phyloP scores from a whole-genome alignment of 2,329 filamentous ascomycete genomes.

The Aaosphaeria arxii region DNA sequence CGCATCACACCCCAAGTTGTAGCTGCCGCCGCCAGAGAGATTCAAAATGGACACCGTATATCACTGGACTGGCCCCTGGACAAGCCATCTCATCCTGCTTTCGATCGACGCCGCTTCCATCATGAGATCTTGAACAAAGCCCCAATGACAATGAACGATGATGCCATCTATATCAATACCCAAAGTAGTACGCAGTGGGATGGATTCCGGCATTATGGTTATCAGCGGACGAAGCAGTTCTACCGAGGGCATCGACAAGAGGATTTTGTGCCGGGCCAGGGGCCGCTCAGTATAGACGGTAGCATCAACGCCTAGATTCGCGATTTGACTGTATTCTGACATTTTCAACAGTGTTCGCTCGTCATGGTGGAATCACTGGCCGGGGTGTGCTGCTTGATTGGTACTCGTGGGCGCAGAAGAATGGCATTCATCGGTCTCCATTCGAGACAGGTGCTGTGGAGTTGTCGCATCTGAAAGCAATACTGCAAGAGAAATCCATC shows the following conservation, averaged over 20 bases:
- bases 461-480: constrained; percentile 21
- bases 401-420: constrained; percentile 8
- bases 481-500: constrained; percentile 34
- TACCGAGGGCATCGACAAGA: constrained; percentile 38
- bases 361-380: constrained; percentile 26
- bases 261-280: neutral
- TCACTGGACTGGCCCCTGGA: constrained; percentile 42
- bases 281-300: constrained; percentile 30
- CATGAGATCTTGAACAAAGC: constrained; percentile 25
- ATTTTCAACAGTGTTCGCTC: constrained; percentile 6
- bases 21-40: constrained; percentile 44
- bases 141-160: constrained; percentile 34
- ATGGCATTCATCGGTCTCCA: constrained; percentile 3
- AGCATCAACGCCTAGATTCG: neutral
- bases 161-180: constrained; percentile 37
- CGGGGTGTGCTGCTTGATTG: constrained; percentile 31
- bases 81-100: constrained; percentile 37
- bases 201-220: constrained; percentile 41
- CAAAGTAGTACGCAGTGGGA: constrained; percentile 39
- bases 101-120: constrained; percentile 28
- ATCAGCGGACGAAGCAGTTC: constrained; percentile 40
- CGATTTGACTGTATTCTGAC: no score
- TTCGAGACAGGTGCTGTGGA: constrained; percentile 16
- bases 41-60: constrained; percentile 40
- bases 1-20: constrained; percentile 49